Evolutionary conservation across 2,329 filamentous ascomycete genomes (phyloP).

Genomic region (Ophiostoma sp.): DNA sequence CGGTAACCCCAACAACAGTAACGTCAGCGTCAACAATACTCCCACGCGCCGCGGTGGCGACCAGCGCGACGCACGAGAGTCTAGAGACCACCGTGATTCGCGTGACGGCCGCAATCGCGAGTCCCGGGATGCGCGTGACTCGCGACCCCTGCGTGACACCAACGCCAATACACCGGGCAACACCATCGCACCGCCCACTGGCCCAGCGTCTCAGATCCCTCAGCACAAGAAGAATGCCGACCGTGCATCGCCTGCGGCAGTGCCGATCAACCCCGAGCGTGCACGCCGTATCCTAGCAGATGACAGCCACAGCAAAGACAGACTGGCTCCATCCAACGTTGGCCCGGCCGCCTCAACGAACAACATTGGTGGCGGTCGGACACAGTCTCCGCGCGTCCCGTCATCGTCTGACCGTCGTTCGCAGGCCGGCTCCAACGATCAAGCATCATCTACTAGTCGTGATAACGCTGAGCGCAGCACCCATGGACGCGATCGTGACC

Average conservation of each 20-base stretch:
- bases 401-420: constrained; percentile 33
- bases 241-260: constrained; percentile 35
- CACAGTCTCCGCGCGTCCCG: constrained; percentile 46
- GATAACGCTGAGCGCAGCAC: too few species aligned
- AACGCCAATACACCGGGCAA: neutral
- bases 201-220: constrained; percentile 8
- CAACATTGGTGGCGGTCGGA: constrained; percentile 27
- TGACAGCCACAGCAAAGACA: constrained; percentile 38
- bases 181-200: constrained; percentile 7
- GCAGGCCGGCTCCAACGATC: too few species aligned
- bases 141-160: constrained; percentile 17
- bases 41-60: constrained; percentile 29
- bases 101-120: constrained; percentile 39
- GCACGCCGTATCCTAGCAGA: constrained; percentile 44
- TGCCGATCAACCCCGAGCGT: constrained; percentile 51
- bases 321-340: neutral
- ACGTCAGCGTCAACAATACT: constrained; percentile 16
- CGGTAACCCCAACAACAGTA: constrained; percentile 4
- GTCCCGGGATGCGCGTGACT: constrained; percentile 33
- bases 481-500: too few species aligned
- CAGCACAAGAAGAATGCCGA: constrained; percentile 19
- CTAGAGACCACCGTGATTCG: constrained; percentile 32
- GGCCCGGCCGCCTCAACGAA: neutral
- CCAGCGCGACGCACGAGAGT: constrained; percentile 37
- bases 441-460: too few species aligned